Base-by-base conservation (phyloP, 371 early-diverging fungal genomes). In the Smittium mucronatum region DNA sequence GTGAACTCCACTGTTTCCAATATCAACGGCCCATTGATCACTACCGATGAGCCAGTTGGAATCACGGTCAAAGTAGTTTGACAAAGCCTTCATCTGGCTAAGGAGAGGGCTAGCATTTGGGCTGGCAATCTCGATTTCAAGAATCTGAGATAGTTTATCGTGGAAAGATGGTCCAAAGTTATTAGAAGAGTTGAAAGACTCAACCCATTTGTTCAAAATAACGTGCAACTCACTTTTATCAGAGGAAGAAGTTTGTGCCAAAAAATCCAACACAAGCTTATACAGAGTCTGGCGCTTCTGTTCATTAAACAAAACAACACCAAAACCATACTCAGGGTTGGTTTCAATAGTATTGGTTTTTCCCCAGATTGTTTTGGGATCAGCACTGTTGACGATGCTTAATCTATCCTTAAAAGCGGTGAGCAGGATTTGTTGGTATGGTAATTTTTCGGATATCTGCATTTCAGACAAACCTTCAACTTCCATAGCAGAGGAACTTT, bases 31-130 rank as follows among this genome's bases (percentile, higher is more conserved):
- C 87, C 93, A 90, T 15, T 81, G 75, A 74, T 94, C 95, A 29
- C 90, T 90, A 29, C 92, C 95, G 67, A 94, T 77, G 70, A 94
- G 73, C 95, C 95, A 94, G 75, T 87, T 86, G 29, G 93, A 87
- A 34, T 35, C 85, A 73, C 75, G 86, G 83, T 71, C 75, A 75
- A 71, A 84, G 72, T 64, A 81, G 75, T 36, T 75, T 79, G 26
- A 81, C 74, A 67, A 79, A 75, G 64, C 80, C 75, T 26, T 79
- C 70, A 58, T 78, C 35, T 63, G 79, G 75, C 34, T 75, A 29
- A 85, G 79, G 60, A 71, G 64, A 2, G 72, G 75, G 36, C 82
- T 70, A 32, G 80, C 75, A 59, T 74, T 75, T 1, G 82, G 81
- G 21, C 80, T 80, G 47, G 80, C 79, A 58, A 76, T 77, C 69